Evolutionary conservation across 2,329 filamentous ascomycete species (phyloP), one percentile per base, ranked within the genome.

Genomic region (Aspergillus jensenii): DNA sequence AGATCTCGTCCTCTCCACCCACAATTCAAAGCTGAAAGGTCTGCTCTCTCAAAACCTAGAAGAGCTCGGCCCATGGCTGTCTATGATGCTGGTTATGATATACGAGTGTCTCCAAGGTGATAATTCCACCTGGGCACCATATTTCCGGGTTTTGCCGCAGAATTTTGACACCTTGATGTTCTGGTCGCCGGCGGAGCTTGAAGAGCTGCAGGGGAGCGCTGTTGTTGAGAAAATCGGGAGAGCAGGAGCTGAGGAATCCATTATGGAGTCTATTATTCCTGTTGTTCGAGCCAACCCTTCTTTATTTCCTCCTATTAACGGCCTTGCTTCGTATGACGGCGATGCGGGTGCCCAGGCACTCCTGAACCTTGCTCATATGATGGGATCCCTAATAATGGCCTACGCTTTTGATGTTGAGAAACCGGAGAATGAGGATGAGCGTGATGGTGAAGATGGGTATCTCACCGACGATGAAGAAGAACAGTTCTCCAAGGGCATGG

Each of bases 331-430:
- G 68, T 79, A 59, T 64, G 62, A 77, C 67, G 63, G 73, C 67
- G 62, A 73, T 65, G 56, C 72, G 55, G 65, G 79, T 19, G 64
- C 82, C 55, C 75, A 78, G 55, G 73, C 80, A 23, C 74, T 87
- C 12, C 68, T 88, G 3, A 67, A 75, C 15, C 72, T 86, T 17
- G 89, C 90, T 52, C 91, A 96, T 71, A 82, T 86, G 8, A 93
- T 96, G 87, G 92, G 90, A 1, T 93, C 89, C 60, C 86, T 89
- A 15, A 93, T 96, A 64, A 96, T 96, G 91, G 89, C 91, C 0
- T 96, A 96, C 70, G 91, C 91, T 0, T 96, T 96, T 70, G 92
- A 96, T 65, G 83, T 96, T 6, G 85, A 87, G 62, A 80, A 80
- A 37, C 68, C 73, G 0, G 82, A 86, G 21, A 80, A 86, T 4